Conservation (phyloP, 257 asterid species). For the Solanum bulbocastanum region DNA sequence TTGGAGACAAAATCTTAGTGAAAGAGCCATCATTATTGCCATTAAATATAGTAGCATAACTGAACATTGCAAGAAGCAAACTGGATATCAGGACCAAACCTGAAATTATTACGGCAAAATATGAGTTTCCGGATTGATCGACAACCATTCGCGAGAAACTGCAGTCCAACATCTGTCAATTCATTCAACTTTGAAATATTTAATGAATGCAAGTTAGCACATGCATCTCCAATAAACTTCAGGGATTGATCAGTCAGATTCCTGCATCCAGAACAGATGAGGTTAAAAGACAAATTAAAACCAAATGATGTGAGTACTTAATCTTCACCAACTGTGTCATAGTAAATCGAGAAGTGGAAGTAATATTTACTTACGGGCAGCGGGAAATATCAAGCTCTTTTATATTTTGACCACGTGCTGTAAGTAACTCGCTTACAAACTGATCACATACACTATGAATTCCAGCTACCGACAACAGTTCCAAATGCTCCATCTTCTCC, state of each 20-base stretch:
- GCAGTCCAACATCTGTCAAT: conserved; percentile 62
- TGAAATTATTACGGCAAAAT: conserved; percentile 54
- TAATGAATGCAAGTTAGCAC: conserved; percentile 48
- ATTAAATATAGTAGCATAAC: background rate
- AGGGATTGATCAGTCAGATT: conserved; percentile 53
- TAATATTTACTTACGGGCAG: conserved; percentile 49
- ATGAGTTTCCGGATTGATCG: conserved; percentile 42
- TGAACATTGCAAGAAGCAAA: background rate
- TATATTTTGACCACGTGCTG: conserved; percentile 32
- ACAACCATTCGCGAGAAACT: conserved; percentile 70
- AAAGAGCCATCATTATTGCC: background rate
- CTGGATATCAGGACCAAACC: conserved; percentile 27
- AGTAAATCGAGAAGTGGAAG: background rate
- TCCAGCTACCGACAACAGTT: conserved; percentile 75
- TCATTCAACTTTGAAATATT: conserved; percentile 46
- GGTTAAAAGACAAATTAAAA: conserved; percentile 6
- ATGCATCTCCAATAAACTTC: conserved; percentile 40
- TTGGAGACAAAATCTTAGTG: background rate
- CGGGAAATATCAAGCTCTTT: conserved; percentile 68
- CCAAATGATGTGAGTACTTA: background rate
- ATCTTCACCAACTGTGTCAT: background rate
- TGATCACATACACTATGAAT: conserved; percentile 39
- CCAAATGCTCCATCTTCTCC: conserved; percentile 41
- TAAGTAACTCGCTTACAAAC: conserved; percentile 31
- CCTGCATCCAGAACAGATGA: conserved; percentile 34